phyloP scores from a whole-genome alignment of 805 yeast species.

The Yarrowia bubula region DNA sequence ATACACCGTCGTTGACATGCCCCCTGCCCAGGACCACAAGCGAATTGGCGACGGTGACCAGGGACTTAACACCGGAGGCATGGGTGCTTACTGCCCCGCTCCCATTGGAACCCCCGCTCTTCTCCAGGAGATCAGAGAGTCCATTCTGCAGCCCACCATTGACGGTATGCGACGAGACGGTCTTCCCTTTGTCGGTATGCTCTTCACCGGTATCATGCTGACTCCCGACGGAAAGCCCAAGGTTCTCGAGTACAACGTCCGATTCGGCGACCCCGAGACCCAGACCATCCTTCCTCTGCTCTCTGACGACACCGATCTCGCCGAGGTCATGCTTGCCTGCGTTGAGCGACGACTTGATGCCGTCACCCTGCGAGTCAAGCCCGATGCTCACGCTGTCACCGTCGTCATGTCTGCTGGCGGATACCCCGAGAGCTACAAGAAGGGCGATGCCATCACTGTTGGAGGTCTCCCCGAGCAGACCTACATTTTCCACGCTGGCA shows the following conservation, averaged over 20 bases:
- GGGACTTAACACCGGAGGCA: conserved; percentile 98
- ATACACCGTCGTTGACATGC: conserved; percentile 82
- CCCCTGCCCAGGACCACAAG: conserved; percentile 98
- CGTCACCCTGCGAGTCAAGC: conserved; percentile 51
- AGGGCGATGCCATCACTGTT: conserved; percentile 81
- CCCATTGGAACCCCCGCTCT: conserved; percentile 84
- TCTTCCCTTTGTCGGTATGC: conserved; percentile 90
- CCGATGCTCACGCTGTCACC: conserved; percentile 72
- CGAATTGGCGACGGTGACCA: conserved; percentile 89
- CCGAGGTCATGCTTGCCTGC: conserved; percentile 87
- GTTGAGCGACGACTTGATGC: conserved; percentile 93
- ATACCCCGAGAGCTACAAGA: conserved; percentile 82
- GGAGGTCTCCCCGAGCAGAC: conserved; percentile 54
- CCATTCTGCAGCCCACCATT: conserved; percentile 85
- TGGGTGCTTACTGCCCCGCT: conserved; percentile 99
- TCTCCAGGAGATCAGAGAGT: conserved; percentile 63
- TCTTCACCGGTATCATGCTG: conserved; percentile 93
- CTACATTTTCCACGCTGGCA: conserved; percentile 94
- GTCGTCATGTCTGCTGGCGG: conserved; percentile 98
- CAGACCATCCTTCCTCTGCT: conserved; percentile 91
- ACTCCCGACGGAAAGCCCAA: conserved; percentile 79
- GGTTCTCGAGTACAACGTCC: conserved; percentile 93
- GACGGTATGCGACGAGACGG: conserved; percentile 96
- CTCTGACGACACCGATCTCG: conserved; percentile 81
- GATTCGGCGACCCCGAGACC: conserved; percentile 99